Conservation (phyloP, 768 basidiomycete genomes). For the Auricularia heimuer region DNA sequence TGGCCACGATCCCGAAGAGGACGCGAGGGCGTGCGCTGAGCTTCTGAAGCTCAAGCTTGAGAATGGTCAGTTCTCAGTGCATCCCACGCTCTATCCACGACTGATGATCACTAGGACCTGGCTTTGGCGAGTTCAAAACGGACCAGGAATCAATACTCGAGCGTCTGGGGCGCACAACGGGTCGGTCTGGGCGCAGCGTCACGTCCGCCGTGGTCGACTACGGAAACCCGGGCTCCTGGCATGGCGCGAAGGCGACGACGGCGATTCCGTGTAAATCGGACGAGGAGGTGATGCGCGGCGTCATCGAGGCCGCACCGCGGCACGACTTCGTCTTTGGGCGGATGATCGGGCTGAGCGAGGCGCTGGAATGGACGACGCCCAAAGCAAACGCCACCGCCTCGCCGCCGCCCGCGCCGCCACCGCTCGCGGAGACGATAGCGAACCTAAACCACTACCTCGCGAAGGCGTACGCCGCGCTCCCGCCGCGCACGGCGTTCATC, state of each 20-base stretch:
- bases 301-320: constrained; percentile 44
- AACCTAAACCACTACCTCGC: constrained; percentile 53
- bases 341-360: constrained; percentile 72
- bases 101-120: constrained; percentile 30
- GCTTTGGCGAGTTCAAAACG: constrained; percentile 78
- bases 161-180: constrained; percentile 47
- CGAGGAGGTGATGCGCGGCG: constrained; percentile 63
- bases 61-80: constrained; percentile 34
- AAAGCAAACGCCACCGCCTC: constrained; percentile 26
- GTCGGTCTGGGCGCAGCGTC: constrained; percentile 27
- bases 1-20: constrained; percentile 92
- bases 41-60: constrained; percentile 74
- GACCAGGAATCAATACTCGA: constrained; percentile 88
- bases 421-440: constrained; percentile 25
- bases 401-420: not conserved
- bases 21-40: constrained; percentile 81
- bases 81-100: not conserved
- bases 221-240: constrained; percentile 75
- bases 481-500: constrained; percentile 70
- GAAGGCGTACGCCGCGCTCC: constrained; percentile 56
- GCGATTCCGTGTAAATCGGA: constrained; percentile 67
- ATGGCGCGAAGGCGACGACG: constrained; percentile 74
- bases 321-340: constrained; percentile 83
- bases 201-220: constrained; percentile 72
- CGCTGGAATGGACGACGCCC: constrained; percentile 68